Base-by-base conservation (phyloP, 805 yeast species). In the Komagataella pseudopastoris region DNA sequence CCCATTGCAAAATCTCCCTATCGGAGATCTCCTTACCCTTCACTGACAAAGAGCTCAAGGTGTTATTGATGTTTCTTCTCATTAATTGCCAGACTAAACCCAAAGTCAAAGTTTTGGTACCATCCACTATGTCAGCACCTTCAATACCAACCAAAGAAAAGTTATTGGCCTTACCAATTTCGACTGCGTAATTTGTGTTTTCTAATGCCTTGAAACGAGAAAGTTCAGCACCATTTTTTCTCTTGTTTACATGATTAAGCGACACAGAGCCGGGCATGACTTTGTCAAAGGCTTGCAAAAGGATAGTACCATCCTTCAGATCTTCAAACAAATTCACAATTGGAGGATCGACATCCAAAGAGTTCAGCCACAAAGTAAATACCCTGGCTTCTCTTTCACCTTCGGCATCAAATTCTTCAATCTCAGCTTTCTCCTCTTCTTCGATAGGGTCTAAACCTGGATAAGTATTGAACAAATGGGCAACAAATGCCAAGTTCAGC, bases 301-400 rank as follows among this genome's bases (percentile, higher is more conserved):
- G 73, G 2, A 88, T 78, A 49, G 81, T 78, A 56, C 99, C 99
- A 67, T 91, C 97, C 67, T 89, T 90, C 63, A 93, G 76, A 64
- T 93, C 98, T 68, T 91, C 97, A 60, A 93, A 93, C 59, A 93
- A 71, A 14, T 85, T 81, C 50, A 88, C 88, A 54, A 93, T 91
- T 23, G 96, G 87, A 23, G 98, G 97, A 56, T 90, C 93, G 14
- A 93, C 98, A 58, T 93, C 98, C 60, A 93, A 76, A 1, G 96
- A 88, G 70, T 93, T 93, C 63, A 93, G 79, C 99, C 99, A 93
- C 62, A 93, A 72, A 5, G 99, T 93, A 71, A 93, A 93, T 10
- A 93, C 99, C 67, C 99, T 80, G 3, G 99, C 99, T 71, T 93
- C 99, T 71, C 99, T 86, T 71, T 93, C 99, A 56, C 99, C 99